A percentile compares a stretch with the other conserved stretches of the same genome.
Conservation (phyloP, 2,329 filamentous ascomycete species). For the Cryoendolithus antarcticus region DNA sequence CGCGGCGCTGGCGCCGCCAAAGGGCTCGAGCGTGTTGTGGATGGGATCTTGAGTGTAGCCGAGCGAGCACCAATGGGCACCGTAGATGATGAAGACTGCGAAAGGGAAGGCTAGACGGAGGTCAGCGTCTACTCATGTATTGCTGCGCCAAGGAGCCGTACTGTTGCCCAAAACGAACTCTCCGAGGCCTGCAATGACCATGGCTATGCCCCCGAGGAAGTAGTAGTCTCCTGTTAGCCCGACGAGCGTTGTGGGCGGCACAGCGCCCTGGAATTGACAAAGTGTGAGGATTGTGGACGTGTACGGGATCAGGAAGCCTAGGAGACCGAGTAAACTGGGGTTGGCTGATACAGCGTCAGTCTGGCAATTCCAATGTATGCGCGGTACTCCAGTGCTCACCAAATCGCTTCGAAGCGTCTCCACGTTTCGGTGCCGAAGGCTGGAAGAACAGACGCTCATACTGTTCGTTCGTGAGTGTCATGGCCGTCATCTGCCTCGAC, state of each 20-base stretch:
- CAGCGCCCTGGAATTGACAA: conserved; percentile 11
- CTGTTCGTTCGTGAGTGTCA: conserved; percentile 15
- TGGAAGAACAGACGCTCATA: conserved; percentile 20
- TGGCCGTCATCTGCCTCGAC: conserved; percentile 13
- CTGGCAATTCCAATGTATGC: no score
- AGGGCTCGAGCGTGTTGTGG: conserved; percentile 10
- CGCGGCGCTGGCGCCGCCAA: conserved; percentile 7
- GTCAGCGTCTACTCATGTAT: background rate
- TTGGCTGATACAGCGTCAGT: conserved; percentile 7
- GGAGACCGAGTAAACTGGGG: conserved; percentile 17
- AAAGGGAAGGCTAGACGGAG: conserved; percentile 11
- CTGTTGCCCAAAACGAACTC: conserved; percentile 20
- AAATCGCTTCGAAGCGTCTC: conserved; percentile 16
- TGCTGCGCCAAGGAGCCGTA: conserved; percentile 4
- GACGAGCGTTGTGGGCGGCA: conserved; percentile 10
- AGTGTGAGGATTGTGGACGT: conserved; percentile 17
- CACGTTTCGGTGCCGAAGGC: conserved; percentile 11
- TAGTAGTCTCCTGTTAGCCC: conserved; percentile 17
- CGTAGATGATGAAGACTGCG: conserved; percentile 19
- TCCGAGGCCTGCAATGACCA: conserved; percentile 15
- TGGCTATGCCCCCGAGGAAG: conserved; percentile 16
- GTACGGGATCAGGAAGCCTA: conserved; percentile 18
- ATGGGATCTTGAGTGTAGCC: conserved; percentile 16
- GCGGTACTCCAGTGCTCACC: conserved; percentile 4
- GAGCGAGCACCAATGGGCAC: conserved; percentile 15